Evolutionary conservation across 495 filamentous ascomycete genomes (phyloP), one percentile per base, ranked within the genome.

Genomic region (Penicillium antarcticum): DNA sequence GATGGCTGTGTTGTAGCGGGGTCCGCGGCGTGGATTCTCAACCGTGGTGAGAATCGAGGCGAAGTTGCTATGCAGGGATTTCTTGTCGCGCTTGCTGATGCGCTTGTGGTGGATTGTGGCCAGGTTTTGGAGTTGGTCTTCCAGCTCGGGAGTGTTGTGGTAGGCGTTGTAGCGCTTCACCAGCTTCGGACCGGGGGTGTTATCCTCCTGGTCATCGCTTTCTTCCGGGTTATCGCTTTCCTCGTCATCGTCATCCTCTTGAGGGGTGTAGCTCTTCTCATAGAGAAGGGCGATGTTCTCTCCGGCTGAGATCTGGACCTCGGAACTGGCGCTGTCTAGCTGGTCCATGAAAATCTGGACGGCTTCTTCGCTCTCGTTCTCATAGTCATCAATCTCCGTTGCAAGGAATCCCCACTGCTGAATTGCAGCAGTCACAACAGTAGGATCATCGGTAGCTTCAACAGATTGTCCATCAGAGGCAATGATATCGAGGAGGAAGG

Each of bases 311-410:
- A 94, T 83, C 65, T 96, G 90, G 1, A 97, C 92, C 5, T 73
- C 70, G 1, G 87, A 72, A 48, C 92, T 87, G 29, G 77, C 74
- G 60, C 87, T 91, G 35, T 89, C 82, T 23, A 98, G 80, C 65
- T 98, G 94, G 39, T 97, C 92, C 26, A 90, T 85, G 61, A 97
- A 91, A 5, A 87, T 86, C 47, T 95, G 87, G 60, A 96, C 85
- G 9, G 88, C 85, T 5, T 80, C 73, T 42, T 88, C 86, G 47
- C 85, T 89, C 41, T 87, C 78, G 5, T 75, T 77, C 58, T 90
- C 83, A 26, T 96, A 74, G 55, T 96, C 89, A 3, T 96, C 89
- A 31, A 95, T 67, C 37, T 87, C 82, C 9, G 88, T 95, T 10
- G 87, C 88, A 9, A 96, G 77, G 56, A 91, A 89, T 10, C 89